Evolutionary conservation across 2,329 filamentous ascomycete genomes (phyloP), one percentile per base, ranked within the genome.

Genomic region (Didymella arachidicola): DNA sequence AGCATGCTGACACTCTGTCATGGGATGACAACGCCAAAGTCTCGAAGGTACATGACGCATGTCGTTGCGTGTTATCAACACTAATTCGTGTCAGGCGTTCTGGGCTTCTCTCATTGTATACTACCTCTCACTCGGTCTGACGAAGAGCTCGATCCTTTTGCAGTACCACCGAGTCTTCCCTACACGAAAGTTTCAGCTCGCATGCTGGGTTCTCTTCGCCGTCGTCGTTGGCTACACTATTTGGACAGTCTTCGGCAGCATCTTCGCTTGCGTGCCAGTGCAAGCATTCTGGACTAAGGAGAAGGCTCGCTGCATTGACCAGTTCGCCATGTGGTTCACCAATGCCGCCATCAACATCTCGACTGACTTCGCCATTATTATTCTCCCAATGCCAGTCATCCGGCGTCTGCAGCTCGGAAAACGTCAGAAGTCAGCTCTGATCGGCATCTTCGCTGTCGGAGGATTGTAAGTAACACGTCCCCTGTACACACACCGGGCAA

Each of bases 361-460:
- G 7, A 72, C 71, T 7, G 74, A 77, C 41, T 70, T 77, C 25
- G 62, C 65, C 10, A 69, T 76, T 47, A 74, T 76, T 14, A 43
- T 76, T 2, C 64, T 77, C 0, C 75, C 75, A 1, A 75, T 77
- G 57, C 74, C 72, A 1, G 69, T 76, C 1, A 71, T 77, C 27
- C 54, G 63, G 44, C 68, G 67, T 11, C 58, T 80, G 45, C 74
- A 73, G 18, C 65, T 80, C 22, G 70, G 73, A 10, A 61, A 59
- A 16, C 62, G 67, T 25, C 75, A 79, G 56, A 79, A 78, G 59
- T 58, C 71, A 36, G 73, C 74, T 8, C 62, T 80, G 4, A 67
- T 70, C 7, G 68, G 66, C 6, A 72, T 80, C 27, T 80, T 80
- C 47, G 71, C 72, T 7, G 62, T 80, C 11, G 78, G 78, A 27